Percentiles rank a stretch among this genome's conserved stretches.
Conservation (phyloP, 345 rosid species). For the Mercurialis annua region DNA sequence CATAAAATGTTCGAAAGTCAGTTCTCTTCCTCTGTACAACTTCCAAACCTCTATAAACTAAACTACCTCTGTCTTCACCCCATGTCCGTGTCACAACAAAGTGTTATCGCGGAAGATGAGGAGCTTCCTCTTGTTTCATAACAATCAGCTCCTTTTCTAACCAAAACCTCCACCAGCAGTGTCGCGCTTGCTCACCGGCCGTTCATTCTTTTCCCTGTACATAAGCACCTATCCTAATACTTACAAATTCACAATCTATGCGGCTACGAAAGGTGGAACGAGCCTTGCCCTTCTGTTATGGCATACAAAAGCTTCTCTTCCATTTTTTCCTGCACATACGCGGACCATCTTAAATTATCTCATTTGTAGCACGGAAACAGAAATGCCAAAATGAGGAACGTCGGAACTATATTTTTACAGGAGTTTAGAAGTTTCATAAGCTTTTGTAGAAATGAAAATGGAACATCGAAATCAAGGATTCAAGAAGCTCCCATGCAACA, state of each 20-base stretch:
- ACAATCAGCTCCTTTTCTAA: constrained; percentile 24
- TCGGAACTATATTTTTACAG: too few species aligned
- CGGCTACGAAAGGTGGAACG: constrained; percentile 87
- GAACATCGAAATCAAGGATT: too few species aligned
- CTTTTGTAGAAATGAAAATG: too few species aligned
- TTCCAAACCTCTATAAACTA: constrained; percentile 15
- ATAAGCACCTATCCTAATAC: constrained; percentile 34
- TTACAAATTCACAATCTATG: constrained; percentile 40
- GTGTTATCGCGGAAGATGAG: constrained; percentile 2
- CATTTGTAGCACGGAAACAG: too few species aligned
- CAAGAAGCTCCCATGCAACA: too few species aligned
- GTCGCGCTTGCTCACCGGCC: constrained; percentile 3
- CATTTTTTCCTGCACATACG: constrained; percentile 73
- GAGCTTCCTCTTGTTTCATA: constrained; percentile 30
- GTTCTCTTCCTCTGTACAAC: constrained; percentile 20
- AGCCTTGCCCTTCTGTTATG: constrained; percentile 94
- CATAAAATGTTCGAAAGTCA: constrained; percentile 17
- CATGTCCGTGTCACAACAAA: constrained; percentile 22
- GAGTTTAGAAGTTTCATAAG: too few species aligned
- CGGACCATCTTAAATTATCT: neutral
- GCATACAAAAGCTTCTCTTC: constrained; percentile 84
- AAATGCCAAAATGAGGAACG: too few species aligned
- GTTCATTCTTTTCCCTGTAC: constrained; percentile 6
- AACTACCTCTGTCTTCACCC: constrained; percentile 12
- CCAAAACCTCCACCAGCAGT: neutral